Evolutionary conservation across 805 yeast species (phyloP).

Genomic region (Myxozyma monticola): DNA sequence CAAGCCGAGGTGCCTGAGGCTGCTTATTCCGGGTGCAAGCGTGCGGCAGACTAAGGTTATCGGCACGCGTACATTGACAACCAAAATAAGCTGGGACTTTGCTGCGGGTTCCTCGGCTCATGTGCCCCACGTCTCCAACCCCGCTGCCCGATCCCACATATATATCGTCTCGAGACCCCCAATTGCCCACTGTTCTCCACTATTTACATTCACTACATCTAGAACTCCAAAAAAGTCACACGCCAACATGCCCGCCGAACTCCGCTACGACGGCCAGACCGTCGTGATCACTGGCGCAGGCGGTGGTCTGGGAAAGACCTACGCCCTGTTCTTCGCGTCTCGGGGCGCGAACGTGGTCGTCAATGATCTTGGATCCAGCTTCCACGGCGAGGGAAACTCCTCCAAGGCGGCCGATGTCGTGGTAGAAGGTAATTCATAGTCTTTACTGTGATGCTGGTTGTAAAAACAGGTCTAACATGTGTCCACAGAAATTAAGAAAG

Average conservation of each 20-base stretch:
- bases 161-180: no score
- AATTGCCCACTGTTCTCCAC: no score
- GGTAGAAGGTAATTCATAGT: conserved; percentile 49
- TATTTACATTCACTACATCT: not conserved
- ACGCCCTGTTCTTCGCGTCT: conserved; percentile 81
- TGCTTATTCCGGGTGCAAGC: no score
- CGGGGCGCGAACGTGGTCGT: conserved; percentile 95
- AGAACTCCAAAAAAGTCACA: no score
- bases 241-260: conserved; percentile 1
- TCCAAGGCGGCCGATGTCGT: conserved; percentile 76
- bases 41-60: no score
- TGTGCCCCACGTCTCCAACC: no score
- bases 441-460: not conserved
- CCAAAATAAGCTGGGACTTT: no score
- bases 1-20: no score
- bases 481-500: conserved; percentile 57
- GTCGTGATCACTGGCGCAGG: conserved; percentile 97
- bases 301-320: conserved; percentile 89
- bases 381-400: conserved; percentile 67
- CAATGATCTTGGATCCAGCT: conserved; percentile 86
- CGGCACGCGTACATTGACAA: no score
- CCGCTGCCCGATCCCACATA: no score
- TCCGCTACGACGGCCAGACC: conserved; percentile 74
- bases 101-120: no score
- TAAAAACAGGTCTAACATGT: not conserved